Conservation (phyloP, 2,329 filamentous ascomycete genomes). For the Cucurbitaria berberidis region DNA sequence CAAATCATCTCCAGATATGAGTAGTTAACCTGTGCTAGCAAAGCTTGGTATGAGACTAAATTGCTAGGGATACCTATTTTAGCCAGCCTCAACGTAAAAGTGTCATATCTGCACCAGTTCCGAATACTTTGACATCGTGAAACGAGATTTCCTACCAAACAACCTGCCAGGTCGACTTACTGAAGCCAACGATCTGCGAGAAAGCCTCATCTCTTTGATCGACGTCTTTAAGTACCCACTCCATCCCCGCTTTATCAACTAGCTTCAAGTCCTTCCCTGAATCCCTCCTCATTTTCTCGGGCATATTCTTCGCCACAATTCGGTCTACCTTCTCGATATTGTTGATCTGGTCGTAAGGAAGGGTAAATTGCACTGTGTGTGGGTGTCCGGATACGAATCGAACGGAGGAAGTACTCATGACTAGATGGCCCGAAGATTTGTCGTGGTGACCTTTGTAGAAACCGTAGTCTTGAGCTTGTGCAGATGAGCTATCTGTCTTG, state of each 20-base stretch:
- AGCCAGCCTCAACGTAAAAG: too few species aligned
- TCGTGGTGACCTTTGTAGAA: conserved; percentile 27
- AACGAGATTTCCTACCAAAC: conserved; percentile 25
- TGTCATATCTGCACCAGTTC: background rate
- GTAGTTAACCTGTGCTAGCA: too few species aligned
- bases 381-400: conserved; percentile 22
- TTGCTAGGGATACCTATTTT: too few species aligned
- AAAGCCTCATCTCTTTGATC: conserved; percentile 38
- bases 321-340: conserved; percentile 35
- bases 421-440: conserved; percentile 20
- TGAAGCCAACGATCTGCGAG: conserved; percentile 41
- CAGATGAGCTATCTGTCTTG: background rate
- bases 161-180: conserved; percentile 36
- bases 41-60: too few species aligned
- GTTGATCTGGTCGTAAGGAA: conserved; percentile 24
- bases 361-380: conserved; percentile 15
- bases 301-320: conserved; percentile 23
- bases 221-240: conserved; percentile 26
- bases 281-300: conserved; percentile 18
- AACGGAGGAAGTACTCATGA: conserved; percentile 23
- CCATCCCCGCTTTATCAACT: conserved; percentile 8
- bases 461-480: conserved; percentile 18
- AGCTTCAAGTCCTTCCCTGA: conserved; percentile 32
- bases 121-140: background rate
- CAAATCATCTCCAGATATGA: too few species aligned